Evolutionary conservation across 192 early-diverging fungal species (phyloP).

Genomic region (Coemansia sp.): DNA sequence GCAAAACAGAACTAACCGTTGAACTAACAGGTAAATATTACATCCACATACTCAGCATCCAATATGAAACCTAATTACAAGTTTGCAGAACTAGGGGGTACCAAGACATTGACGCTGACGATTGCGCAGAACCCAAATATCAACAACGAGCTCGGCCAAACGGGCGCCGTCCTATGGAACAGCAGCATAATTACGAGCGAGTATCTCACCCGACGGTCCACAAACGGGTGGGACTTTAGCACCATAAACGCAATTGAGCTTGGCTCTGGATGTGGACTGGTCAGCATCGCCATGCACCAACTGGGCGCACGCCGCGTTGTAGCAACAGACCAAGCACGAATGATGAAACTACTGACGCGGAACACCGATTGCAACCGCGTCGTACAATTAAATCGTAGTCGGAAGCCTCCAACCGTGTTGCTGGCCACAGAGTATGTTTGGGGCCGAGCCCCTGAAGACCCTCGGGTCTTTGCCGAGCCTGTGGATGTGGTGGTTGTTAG

Average conservation of each 20-base stretch:
- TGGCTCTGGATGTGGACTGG: slow-evolving; percentile 46
- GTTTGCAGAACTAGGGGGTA: not conserved
- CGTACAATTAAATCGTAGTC: not conserved
- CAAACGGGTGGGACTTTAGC: slow-evolving; percentile 12
- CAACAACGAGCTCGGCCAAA: slow-evolving; percentile 43
- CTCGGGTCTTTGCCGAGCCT: slow-evolving; percentile 13
- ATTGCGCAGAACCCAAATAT: slow-evolving; percentile 46
- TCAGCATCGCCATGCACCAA: slow-evolving; percentile 31
- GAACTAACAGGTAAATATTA: not conserved
- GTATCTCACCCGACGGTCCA: slow-evolving; percentile 16
- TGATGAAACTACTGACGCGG: slow-evolving; percentile 25
- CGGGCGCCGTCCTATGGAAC: slow-evolving; percentile 48
- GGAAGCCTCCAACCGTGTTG: not conserved
- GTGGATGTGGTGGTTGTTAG: slow-evolving; percentile 42
- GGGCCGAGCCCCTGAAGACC: slow-evolving; percentile 27
- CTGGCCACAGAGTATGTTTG: slow-evolving; percentile 35
- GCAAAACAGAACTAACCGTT: not conserved
- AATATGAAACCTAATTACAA: too few relatives aligned
- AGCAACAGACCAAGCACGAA: slow-evolving; percentile 41
- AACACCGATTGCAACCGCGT: slow-evolving; percentile 24
- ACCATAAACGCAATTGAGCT: slow-evolving; percentile 26
- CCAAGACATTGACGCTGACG: slow-evolving; percentile 13
- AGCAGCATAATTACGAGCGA: slow-evolving; percentile 44
- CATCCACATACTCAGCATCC: too few relatives aligned
- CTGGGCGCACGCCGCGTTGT: slow-evolving; percentile 31